Conservation (phyloP, 2,329 filamentous ascomycete genomes). For the Periconia macrospinosa region DNA sequence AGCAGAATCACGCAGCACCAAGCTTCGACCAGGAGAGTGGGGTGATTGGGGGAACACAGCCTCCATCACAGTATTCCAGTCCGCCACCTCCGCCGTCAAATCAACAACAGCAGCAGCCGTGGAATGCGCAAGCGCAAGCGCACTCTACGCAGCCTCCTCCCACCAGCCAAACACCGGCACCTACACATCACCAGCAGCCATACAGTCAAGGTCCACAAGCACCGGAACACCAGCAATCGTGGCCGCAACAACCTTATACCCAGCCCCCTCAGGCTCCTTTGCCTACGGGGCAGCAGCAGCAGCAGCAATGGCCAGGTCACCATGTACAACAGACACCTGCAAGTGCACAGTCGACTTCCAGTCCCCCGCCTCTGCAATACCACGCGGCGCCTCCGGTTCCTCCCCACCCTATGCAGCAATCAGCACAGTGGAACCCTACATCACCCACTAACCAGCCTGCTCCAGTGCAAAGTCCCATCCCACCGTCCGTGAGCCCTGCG, state of each 20-base stretch:
- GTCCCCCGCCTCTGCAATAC: constrained; percentile 15
- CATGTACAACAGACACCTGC: constrained; percentile 3
- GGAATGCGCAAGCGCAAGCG: too few species aligned
- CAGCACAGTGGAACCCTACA: constrained; percentile 25
- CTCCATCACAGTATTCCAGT: constrained; percentile 4
- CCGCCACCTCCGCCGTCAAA: constrained; percentile 17
- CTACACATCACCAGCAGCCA: constrained; percentile 9
- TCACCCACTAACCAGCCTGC: constrained; percentile 17
- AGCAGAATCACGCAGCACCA: constrained; percentile 11
- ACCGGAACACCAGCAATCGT: neutral
- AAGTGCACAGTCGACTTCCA: constrained; percentile 9
- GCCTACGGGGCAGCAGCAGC: neutral
- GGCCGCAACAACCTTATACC: neutral
- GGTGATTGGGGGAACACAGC: constrained; percentile 19
- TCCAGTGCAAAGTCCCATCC: constrained; percentile 11
- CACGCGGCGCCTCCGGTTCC: constrained; percentile 12
- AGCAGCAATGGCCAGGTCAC: constrained; percentile 1
- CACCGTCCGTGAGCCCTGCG: constrained; percentile 20
- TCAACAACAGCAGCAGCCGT: constrained; percentile 15
- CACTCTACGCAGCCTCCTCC: neutral
- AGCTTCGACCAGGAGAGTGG: constrained; percentile 29
- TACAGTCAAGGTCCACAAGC: neutral
- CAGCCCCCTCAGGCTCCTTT: constrained; percentile 1
- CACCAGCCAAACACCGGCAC: constrained; percentile 4
- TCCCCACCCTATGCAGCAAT: constrained; percentile 13